phyloP scores from a whole-genome alignment of 768 basidiomycete species.

The Lyophyllum semitale region DNA sequence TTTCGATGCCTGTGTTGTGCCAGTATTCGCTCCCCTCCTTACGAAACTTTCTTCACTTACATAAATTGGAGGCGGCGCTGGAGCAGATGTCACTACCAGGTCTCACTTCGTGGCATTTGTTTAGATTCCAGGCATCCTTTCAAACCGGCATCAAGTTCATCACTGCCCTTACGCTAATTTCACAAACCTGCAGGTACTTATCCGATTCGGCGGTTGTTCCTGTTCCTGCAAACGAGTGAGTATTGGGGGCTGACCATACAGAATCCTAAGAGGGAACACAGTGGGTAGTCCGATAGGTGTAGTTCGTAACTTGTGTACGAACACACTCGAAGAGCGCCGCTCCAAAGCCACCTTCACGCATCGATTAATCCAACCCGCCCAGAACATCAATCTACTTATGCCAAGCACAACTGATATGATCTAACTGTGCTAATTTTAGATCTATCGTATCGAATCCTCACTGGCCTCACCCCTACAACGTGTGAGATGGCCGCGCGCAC shows the following conservation, averaged over 20 bases:
- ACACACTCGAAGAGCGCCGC: neutral
- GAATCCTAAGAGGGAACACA: neutral
- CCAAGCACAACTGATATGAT: neutral
- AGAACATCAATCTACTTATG: too few relatives aligned
- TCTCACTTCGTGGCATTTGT: neutral
- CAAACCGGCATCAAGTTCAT: too few relatives aligned
- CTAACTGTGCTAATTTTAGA: conserved; percentile 9
- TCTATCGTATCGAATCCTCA: neutral
- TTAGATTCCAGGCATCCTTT: neutral
- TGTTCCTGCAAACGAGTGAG: neutral
- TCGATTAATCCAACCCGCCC: too few relatives aligned
- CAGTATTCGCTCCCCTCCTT: too few relatives aligned
- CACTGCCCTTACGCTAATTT: too few relatives aligned
- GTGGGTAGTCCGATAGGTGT: neutral
- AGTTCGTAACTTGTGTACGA: neutral
- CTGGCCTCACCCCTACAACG: conserved; percentile 10
- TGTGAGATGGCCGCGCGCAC: conserved; percentile 1
- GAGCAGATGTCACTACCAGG: too few relatives aligned
- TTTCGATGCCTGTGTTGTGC: too few relatives aligned
- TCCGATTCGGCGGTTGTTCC: neutral
- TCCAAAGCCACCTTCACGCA: neutral
- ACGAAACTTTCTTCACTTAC: too few relatives aligned
- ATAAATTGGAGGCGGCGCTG: too few relatives aligned
- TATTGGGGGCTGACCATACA: too few relatives aligned
- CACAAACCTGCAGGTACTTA: too few relatives aligned